Evolutionary conservation across 768 basidiomycete species (phyloP).

Genomic region (Naganishia antarctica): DNA sequence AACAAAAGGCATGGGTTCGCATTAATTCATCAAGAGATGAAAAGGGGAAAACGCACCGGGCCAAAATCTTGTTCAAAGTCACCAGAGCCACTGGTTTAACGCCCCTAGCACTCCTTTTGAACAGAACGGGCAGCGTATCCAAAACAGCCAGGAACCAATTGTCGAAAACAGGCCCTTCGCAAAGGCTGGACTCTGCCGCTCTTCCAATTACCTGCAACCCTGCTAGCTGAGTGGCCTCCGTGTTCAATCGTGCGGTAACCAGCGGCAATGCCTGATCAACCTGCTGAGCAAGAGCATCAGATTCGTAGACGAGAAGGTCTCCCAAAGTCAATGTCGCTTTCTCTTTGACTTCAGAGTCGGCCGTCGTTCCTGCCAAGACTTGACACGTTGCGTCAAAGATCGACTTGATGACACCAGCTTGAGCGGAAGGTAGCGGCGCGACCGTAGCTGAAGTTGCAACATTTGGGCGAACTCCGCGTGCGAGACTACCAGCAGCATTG

Average conservation of each 20-base stretch:
- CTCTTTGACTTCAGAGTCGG: constrained; percentile 82
- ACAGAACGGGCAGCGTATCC: constrained; percentile 64
- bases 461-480: constrained; percentile 65
- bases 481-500: constrained; percentile 74
- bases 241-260: constrained; percentile 43
- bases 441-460: constrained; percentile 51
- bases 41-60: constrained; percentile 53
- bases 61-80: constrained; percentile 66
- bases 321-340: constrained; percentile 78
- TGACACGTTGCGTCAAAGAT: constrained; percentile 70
- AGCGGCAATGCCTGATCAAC: constrained; percentile 41
- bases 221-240: constrained; percentile 49
- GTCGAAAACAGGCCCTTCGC: constrained; percentile 43
- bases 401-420: constrained; percentile 53
- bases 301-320: constrained; percentile 80
- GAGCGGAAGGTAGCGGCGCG: constrained; percentile 33
- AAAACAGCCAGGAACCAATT: constrained; percentile 74
- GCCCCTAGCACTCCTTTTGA: constrained; percentile 75
- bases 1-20: too few species aligned
- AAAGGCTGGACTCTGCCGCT: constrained; percentile 58
- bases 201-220: constrained; percentile 71
- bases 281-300: constrained; percentile 59
- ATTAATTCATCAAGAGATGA: not conserved
- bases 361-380: constrained; percentile 71
- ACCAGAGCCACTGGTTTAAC: constrained; percentile 59